Conservation (phyloP, 306 rosid genomes). For the Canavalia gladiata region DNA sequence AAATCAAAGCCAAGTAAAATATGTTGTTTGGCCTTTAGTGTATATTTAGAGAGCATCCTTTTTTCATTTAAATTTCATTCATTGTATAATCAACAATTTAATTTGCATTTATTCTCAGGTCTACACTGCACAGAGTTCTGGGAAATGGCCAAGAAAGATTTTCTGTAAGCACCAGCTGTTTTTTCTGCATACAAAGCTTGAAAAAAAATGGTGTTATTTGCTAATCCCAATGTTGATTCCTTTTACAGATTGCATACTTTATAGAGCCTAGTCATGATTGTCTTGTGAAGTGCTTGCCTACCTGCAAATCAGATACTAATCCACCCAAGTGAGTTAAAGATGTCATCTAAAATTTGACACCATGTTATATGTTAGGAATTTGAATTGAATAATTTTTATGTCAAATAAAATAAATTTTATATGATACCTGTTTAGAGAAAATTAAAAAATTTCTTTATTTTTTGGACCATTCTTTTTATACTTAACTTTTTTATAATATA, state of each 20-base stretch:
- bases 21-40: slow-evolving; percentile 23
- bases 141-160: slow-evolving; percentile 87
- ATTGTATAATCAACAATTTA: slow-evolving; percentile 25
- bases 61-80: slow-evolving; percentile 21
- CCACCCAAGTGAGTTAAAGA: slow-evolving; percentile 83
- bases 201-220: neutral
- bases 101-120: slow-evolving; percentile 64
- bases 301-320: slow-evolving; percentile 81
- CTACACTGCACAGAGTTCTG: slow-evolving; percentile 92
- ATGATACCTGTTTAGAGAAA: too few species aligned
- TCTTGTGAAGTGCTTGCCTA: slow-evolving; percentile 86
- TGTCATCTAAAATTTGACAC: slow-evolving; percentile 13
- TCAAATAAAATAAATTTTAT: too few species aligned
- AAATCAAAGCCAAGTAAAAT: slow-evolving; percentile 16
- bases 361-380: slow-evolving; percentile 15
- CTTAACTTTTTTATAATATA: too few species aligned
- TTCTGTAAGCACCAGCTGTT: slow-evolving; percentile 68
- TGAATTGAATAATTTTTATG: neutral
- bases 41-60: slow-evolving; percentile 2
- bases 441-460: too few species aligned
- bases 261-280: slow-evolving; percentile 88
- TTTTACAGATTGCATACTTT: slow-evolving; percentile 81
- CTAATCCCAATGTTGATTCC: slow-evolving; percentile 39
- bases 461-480: too few species aligned
- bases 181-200: neutral